phyloP scores from a whole-genome alignment of 2,329 filamentous ascomycete genomes.

The Hirsutella minnesotensis region DNA sequence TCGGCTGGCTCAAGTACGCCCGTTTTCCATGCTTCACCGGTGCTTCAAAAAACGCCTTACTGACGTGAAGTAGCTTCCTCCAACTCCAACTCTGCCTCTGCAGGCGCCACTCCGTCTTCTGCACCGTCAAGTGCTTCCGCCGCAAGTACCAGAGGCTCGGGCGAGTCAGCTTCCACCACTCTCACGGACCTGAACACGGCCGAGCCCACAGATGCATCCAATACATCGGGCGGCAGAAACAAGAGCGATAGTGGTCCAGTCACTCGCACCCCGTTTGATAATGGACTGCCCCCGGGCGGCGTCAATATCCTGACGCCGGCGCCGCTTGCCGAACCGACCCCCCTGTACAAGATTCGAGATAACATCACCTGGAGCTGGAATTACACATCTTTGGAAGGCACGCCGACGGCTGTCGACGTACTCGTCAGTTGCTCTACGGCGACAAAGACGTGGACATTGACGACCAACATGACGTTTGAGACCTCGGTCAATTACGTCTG shows the following conservation, averaged over 20 bases:
- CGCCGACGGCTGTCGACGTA: constrained; percentile 48
- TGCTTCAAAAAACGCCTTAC: not conserved
- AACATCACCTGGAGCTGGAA: constrained; percentile 52
- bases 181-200: constrained; percentile 30
- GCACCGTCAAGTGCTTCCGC: not conserved
- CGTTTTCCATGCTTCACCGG: not conserved
- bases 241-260: constrained; percentile 13
- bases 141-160: constrained; percentile 3
- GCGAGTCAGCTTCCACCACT: not conserved
- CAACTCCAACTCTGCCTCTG: not conserved
- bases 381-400: constrained; percentile 47
- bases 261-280: constrained; percentile 29
- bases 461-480: constrained; percentile 49
- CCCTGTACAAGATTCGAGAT: constrained; percentile 50
- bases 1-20: constrained; percentile 5
- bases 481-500: constrained; percentile 41
- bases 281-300: constrained; percentile 34
- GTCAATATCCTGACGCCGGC: constrained; percentile 42
- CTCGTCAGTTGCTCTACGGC: constrained; percentile 42
- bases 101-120: not conserved
- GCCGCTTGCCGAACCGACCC: constrained; percentile 27
- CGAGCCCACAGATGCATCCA: constrained; percentile 14
- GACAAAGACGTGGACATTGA: constrained; percentile 46
- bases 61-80: not conserved
- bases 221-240: constrained; percentile 13